Conservation (phyloP, 2,329 filamentous ascomycete species). For the Trichoderma sp. region DNA sequence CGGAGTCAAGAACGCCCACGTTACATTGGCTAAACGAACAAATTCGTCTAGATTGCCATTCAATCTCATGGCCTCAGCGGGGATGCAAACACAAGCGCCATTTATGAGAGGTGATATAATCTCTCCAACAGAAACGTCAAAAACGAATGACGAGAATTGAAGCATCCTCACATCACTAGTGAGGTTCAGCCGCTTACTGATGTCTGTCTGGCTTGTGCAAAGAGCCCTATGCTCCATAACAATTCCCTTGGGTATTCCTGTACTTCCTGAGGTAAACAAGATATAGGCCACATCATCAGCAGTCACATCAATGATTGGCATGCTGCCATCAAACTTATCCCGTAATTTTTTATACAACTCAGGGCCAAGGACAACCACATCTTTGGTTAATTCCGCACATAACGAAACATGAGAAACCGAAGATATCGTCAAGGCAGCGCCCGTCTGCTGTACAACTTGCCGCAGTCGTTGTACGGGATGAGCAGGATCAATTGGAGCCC, state of each 20-base stretch:
- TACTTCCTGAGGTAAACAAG: slow-evolving; percentile 16
- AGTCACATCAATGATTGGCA: background rate
- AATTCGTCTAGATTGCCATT: background rate
- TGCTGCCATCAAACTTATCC: too few relatives aligned
- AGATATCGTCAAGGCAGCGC: background rate
- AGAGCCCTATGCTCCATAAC: slow-evolving; percentile 9
- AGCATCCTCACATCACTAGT: background rate
- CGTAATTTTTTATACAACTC: background rate
- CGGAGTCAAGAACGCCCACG: slow-evolving; percentile 5
- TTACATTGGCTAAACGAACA: background rate
- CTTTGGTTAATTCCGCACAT: background rate
- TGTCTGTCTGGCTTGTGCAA: background rate
- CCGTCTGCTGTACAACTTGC: slow-evolving; percentile 4
- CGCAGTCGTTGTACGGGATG: slow-evolving; percentile 10
- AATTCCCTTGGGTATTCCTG: slow-evolving; percentile 14
- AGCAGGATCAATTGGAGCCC: slow-evolving; percentile 6
- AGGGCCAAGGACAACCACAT: background rate
- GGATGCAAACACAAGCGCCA: slow-evolving; percentile 21
- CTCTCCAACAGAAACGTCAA: slow-evolving; percentile 21
- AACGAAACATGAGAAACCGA: background rate
- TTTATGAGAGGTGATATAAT: slow-evolving; percentile 16
- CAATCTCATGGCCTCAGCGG: slow-evolving; percentile 3
- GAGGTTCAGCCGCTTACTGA: background rate
- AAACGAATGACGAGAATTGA: slow-evolving; percentile 22
- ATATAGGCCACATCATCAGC: background rate